phyloP scores from a whole-genome alignment of 169 alveolate genomes.

The Eimeria sp. region DNA sequence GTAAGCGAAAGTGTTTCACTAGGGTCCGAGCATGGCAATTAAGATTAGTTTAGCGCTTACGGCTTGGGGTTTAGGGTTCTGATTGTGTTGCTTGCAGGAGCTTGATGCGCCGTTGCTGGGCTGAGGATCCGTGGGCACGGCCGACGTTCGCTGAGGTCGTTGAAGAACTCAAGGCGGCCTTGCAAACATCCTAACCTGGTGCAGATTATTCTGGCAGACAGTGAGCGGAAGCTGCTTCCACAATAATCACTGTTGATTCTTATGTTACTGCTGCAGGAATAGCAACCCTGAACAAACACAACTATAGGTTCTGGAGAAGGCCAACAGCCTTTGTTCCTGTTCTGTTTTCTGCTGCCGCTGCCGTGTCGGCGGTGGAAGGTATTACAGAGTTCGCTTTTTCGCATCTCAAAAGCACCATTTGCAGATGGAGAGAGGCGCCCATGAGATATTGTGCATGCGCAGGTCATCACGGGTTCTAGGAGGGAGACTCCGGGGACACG shows the following conservation, averaged over 20 bases:
- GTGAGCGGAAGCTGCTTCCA: neutral
- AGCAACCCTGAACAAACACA: slow-evolving; percentile 2
- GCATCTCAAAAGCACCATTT: neutral
- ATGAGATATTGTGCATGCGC: neutral
- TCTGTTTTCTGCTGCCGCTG: neutral
- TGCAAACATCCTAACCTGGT: neutral
- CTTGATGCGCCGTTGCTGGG: slow-evolving; percentile 77
- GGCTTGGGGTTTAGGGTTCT: neutral
- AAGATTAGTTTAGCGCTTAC: neutral
- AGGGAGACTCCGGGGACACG: neutral
- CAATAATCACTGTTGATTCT: neutral
- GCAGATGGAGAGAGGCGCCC: neutral
- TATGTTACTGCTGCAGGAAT: slow-evolving; percentile 5
- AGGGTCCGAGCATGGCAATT: neutral
- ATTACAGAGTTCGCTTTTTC: neutral
- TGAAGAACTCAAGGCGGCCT: slow-evolving; percentile 54
- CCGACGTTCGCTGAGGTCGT: slow-evolving; percentile 74
- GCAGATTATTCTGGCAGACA: neutral
- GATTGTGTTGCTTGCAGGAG: slow-evolving; percentile 26
- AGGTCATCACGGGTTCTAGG: neutral
- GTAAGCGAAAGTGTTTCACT: slow-evolving; percentile 6
- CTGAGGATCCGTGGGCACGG: slow-evolving; percentile 59
- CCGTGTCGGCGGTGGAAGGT: neutral
- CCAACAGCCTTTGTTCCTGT: neutral
- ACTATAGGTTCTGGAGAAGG: neutral